Evolutionary conservation across 768 basidiomycete genomes (phyloP).

Genomic region (Inosperma sp.): DNA sequence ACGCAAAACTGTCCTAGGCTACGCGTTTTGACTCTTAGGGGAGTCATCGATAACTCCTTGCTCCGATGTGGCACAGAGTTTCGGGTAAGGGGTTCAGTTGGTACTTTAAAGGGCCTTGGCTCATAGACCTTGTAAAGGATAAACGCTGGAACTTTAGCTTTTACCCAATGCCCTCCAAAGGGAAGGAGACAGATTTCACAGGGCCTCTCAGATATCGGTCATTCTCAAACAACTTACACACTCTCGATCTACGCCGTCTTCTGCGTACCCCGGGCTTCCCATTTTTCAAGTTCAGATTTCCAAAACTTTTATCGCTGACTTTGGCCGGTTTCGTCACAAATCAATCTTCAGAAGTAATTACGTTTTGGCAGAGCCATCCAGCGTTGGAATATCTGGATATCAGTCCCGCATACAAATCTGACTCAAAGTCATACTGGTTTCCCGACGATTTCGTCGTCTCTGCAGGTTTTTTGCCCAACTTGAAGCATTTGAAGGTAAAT

Average conservation of each 20-base stretch:
- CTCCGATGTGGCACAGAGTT: background rate
- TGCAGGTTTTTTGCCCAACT: background rate
- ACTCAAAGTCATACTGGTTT: too few species aligned
- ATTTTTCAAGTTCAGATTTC: too few species aligned
- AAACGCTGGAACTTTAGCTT: background rate
- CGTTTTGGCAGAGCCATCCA: too few species aligned
- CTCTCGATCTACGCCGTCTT: background rate
- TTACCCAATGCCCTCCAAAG: background rate
- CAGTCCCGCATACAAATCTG: too few species aligned
- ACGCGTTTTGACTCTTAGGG: background rate
- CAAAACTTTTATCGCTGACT: too few species aligned
- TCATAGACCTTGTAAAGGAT: background rate
- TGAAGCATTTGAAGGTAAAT: constrained; percentile 9
- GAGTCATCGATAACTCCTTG: background rate
- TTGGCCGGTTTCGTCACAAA: too few species aligned
- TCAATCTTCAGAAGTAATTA: too few species aligned
- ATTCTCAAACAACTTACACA: background rate
- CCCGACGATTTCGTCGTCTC: too few species aligned
- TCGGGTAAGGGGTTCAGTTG: background rate
- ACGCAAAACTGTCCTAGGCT: background rate
- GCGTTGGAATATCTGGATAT: too few species aligned
- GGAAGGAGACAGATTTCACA: background rate
- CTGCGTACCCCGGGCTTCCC: background rate
- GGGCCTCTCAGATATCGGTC: too few species aligned
- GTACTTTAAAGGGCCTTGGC: background rate